phyloP scores from a whole-genome alignment of 2,329 filamentous ascomycete species.

The Verticillium longisporum region DNA sequence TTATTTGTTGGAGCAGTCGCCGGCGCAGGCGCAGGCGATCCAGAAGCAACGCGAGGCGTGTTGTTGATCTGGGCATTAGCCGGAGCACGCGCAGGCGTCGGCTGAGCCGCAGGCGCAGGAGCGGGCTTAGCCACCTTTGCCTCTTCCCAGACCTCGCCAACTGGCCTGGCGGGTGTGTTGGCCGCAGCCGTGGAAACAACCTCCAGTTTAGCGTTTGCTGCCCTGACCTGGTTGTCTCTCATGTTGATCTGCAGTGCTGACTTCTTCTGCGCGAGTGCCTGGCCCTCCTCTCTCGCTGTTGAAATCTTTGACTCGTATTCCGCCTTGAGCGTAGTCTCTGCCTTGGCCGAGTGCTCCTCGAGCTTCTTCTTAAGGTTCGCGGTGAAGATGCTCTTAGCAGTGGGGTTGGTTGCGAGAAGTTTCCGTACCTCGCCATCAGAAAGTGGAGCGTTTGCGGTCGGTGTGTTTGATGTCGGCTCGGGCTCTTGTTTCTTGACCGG shows the following conservation, averaged over 20 bases:
- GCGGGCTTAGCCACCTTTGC: slow-evolving; percentile 48
- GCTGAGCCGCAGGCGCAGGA: slow-evolving; percentile 6
- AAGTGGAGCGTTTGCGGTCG: slow-evolving; percentile 32
- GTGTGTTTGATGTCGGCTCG: slow-evolving; percentile 26
- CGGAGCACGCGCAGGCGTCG: slow-evolving; percentile 4
- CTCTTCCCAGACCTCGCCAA: slow-evolving; percentile 79
- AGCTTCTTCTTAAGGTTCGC: slow-evolving; percentile 65
- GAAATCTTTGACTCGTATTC: slow-evolving; percentile 47
- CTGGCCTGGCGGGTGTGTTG: slow-evolving; percentile 79
- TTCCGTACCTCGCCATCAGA: slow-evolving; percentile 50
- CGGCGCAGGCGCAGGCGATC: slow-evolving; percentile 9
- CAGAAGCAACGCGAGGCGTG: not conserved
- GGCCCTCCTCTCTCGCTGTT: slow-evolving; percentile 54
- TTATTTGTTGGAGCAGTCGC: slow-evolving; percentile 9
- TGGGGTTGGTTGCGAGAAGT: slow-evolving; percentile 48
- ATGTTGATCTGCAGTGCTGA: slow-evolving; percentile 70
- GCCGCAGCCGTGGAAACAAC: slow-evolving; percentile 74
- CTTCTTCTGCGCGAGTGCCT: slow-evolving; percentile 70
- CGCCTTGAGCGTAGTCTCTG: slow-evolving; percentile 35
- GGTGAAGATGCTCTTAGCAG: slow-evolving; percentile 50
- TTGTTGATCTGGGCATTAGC: slow-evolving; percentile 3
- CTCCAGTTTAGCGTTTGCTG: slow-evolving; percentile 63
- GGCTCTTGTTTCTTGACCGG: slow-evolving; percentile 28
- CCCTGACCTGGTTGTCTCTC: slow-evolving; percentile 61
- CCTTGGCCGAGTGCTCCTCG: slow-evolving; percentile 55